Evolutionary conservation across 169 alveolate genomes (phyloP).

Genomic region (Plasmodium vinckei): DNA sequence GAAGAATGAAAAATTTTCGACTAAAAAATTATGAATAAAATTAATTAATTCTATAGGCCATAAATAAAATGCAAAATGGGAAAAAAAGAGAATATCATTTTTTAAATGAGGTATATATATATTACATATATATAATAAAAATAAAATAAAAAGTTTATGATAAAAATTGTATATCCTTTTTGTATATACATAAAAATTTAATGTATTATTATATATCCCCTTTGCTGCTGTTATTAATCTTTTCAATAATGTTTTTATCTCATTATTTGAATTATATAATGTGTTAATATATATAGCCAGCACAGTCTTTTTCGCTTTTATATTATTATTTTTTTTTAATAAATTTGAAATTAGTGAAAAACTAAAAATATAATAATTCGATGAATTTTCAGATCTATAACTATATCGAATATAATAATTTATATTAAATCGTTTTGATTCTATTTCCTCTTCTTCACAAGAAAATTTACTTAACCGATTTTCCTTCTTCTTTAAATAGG

Average conservation of each 20-base stretch:
- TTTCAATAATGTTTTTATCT: conserved; percentile 60
- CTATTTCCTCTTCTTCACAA: conserved; percentile 4
- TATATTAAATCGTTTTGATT: conserved; percentile 34
- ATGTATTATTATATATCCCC: conserved; percentile 62
- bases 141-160: conserved; percentile 68
- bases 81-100: conserved; percentile 62
- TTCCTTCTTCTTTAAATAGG: background rate
- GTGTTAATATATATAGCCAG: conserved; percentile 60
- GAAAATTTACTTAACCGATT: background rate
- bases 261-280: conserved; percentile 48
- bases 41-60: conserved; percentile 75
- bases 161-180: conserved; percentile 52
- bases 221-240: conserved; percentile 71
- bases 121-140: conserved; percentile 68
- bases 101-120: conserved; percentile 63
- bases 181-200: conserved; percentile 49
- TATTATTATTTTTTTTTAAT: conserved; percentile 59
- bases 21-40: conserved; percentile 66
- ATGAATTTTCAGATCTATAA: background rate
- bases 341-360: conserved; percentile 72
- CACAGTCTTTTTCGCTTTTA: conserved; percentile 64
- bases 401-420: conserved; percentile 66
- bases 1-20: conserved; percentile 50
- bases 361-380: conserved; percentile 51
- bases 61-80: conserved; percentile 51